A percentile compares a stretch with the other conserved stretches of the same genome.
Evolutionary conservation across 805 yeast species (phyloP).

Genomic region (Saccharomycopsis selenospora): DNA sequence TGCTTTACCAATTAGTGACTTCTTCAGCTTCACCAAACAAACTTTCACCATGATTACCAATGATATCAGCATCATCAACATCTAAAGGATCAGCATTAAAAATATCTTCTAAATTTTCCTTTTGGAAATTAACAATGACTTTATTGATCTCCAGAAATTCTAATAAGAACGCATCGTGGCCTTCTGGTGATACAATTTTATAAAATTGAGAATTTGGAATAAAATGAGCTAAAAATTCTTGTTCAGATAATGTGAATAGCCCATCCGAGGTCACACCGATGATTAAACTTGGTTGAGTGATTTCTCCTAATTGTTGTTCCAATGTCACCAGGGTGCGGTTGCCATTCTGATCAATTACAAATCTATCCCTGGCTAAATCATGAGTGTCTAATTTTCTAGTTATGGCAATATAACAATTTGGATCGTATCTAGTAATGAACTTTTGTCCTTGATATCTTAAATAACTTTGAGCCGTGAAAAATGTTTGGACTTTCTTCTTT

Average conservation of each 20-base stretch:
- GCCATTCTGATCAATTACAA: slow-evolving; percentile 26
- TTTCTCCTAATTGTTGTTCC: slow-evolving; percentile 47
- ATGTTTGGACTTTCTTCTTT: slow-evolving; percentile 39
- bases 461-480: slow-evolving; percentile 92
- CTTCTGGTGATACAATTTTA: slow-evolving; percentile 84
- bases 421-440: slow-evolving; percentile 85
- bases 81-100: slow-evolving; percentile 41
- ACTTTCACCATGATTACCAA: slow-evolving; percentile 43
- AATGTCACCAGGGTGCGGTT: slow-evolving; percentile 23
- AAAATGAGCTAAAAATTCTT: slow-evolving; percentile 68
- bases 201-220: slow-evolving; percentile 64
- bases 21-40: slow-evolving; percentile 94
- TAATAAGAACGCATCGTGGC: slow-evolving; percentile 92
- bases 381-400: slow-evolving; percentile 93
- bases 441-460: slow-evolving; percentile 91
- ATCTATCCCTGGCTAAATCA: slow-evolving; percentile 77
- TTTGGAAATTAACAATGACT: slow-evolving; percentile 60
- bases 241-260: slow-evolving; percentile 85
- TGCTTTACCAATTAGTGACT: slow-evolving; percentile 92
- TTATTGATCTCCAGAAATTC: slow-evolving; percentile 81
- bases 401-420: slow-evolving; percentile 92
- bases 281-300: slow-evolving; percentile 70
- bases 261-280: slow-evolving; percentile 93
- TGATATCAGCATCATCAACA: slow-evolving; percentile 34
- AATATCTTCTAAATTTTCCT: slow-evolving; percentile 48